These are phyloP conservation scores for Citrus hindsii DNA, from an alignment of 345 rosid genomes.

Conservation along the genomic window DNA sequence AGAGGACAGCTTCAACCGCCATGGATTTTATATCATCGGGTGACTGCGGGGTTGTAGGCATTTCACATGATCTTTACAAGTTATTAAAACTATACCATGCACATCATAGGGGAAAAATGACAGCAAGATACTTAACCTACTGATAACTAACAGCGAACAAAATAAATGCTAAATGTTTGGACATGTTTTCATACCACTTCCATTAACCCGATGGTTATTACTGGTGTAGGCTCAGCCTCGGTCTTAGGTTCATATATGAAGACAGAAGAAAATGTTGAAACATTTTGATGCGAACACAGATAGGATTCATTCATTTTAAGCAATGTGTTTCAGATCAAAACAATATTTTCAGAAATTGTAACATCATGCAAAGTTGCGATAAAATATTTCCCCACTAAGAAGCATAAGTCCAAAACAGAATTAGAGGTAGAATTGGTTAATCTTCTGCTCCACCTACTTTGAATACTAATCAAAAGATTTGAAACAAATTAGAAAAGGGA, in stretches of 20 bases:
- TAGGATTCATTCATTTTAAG: background rate
- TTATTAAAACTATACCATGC: background rate
- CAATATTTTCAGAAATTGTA: background rate
- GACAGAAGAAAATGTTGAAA: background rate
- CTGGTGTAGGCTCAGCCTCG: background rate
- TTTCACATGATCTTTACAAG: background rate
- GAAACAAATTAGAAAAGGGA: background rate
- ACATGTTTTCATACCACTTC: background rate
- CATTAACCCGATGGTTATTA: background rate
- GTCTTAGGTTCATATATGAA: background rate
- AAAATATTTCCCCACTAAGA: background rate
- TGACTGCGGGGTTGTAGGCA: slow-evolving; percentile 40
- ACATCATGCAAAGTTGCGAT: background rate
- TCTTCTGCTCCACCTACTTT: slow-evolving; percentile 1
- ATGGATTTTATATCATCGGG: slow-evolving; percentile 89
- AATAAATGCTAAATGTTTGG: background rate
- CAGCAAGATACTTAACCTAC: background rate
- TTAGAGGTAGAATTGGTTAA: background rate
- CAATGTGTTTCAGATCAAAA: background rate
- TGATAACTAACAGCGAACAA: background rate
- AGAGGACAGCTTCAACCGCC: slow-evolving; percentile 88
- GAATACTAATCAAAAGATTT: background rate
- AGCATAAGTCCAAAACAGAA: background rate
- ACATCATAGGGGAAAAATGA: background rate
- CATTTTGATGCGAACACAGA: background rate